Conservation (phyloP, 495 filamentous ascomycete species). For the Aspergillus avenaceus region DNA sequence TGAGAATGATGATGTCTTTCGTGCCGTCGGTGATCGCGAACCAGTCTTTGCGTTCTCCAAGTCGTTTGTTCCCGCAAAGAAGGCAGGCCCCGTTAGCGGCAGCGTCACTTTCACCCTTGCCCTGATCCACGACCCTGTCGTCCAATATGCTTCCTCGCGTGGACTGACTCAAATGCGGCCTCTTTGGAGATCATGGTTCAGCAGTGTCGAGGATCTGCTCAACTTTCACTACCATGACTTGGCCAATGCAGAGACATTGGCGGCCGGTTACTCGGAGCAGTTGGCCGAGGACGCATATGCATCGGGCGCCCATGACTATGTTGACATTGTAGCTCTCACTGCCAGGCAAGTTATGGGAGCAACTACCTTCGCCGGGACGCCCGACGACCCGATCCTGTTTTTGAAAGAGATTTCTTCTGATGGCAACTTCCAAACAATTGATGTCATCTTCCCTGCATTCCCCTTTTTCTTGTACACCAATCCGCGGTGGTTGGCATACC, state of each 20-base stretch:
- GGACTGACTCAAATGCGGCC: slow-evolving; percentile 83
- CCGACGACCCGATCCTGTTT: slow-evolving; percentile 78
- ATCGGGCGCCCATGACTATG: slow-evolving; percentile 46
- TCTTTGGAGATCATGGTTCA: slow-evolving; percentile 77
- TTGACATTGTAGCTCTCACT: slow-evolving; percentile 81
- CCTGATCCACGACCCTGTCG: slow-evolving; percentile 76
- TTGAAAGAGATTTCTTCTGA: slow-evolving; percentile 95
- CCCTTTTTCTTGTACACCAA: slow-evolving; percentile 96
- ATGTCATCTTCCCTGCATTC: slow-evolving; percentile 94
- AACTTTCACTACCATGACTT: slow-evolving; percentile 75
- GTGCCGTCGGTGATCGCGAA: slow-evolving; percentile 75
- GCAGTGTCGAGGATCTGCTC: slow-evolving; percentile 58
- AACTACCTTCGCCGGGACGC: slow-evolving; percentile 83
- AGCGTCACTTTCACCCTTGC: slow-evolving; percentile 80
- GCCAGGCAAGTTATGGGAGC: slow-evolving; percentile 93
- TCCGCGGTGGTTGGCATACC: slow-evolving; percentile 84
- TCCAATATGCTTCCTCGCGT: slow-evolving; percentile 78
- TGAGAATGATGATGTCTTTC: slow-evolving; percentile 58
- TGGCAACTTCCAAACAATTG: slow-evolving; percentile 92
- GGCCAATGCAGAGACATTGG: slow-evolving; percentile 54
- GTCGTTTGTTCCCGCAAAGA: slow-evolving; percentile 53
- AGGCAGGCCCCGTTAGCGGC: slow-evolving; percentile 22
- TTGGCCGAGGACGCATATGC: slow-evolving; percentile 71
- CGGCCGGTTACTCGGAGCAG: slow-evolving; percentile 73
- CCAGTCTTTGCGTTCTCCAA: slow-evolving; percentile 92